Base-by-base conservation (phyloP, 495 filamentous ascomycete genomes). In the Lineolata rhizophorae region DNA sequence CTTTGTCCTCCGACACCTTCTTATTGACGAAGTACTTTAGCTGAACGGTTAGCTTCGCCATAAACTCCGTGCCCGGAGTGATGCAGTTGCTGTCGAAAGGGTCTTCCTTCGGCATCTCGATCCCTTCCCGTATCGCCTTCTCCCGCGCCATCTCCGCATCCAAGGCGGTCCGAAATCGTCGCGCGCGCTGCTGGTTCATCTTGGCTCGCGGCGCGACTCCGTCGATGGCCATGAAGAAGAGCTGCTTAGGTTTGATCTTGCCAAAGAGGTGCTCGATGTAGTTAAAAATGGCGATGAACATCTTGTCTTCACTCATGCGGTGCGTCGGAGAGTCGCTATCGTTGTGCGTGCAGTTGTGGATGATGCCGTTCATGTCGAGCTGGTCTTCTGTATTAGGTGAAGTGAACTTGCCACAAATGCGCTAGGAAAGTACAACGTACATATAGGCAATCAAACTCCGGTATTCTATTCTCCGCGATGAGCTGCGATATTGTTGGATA, bases 271-370 rank as follows among this genome's bases (percentile, higher is more conserved):
- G 90, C 53, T 99, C 90, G 39, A 99, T 95, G 50, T 99, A 99
- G 56, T 95, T 95, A 66, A 99, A 99, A 38, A 99, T 99, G 15
- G 79, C 76, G 39, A 95, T 94, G 52, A 95, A 95, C 84, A 94
- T 94, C 52, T 92, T 75, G 49, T 95, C 90, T 49, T 99, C 90
- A 29, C 73, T 81, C 62, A 99, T 76, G 30, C 85, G 82, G 47
- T 84, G 85, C 0, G 76, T 84, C 2, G 84, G 70, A 38, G 82
- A 82, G 43, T 81, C 78, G 6, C 77, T 74, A 46, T 99, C 87
- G 35, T 78, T 93, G 58, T 99, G 90, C 34, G 90, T 95, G 50
- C 90, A 99, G 50, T 99, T 99, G 51, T 99, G 90, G 44, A 99
- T 95, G 50, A 99, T 99, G 38, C 87, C 90, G 52, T 99, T 95